Conservation (phyloP, 2,329 filamentous ascomycete species). For the Fusarium armeniacum region DNA sequence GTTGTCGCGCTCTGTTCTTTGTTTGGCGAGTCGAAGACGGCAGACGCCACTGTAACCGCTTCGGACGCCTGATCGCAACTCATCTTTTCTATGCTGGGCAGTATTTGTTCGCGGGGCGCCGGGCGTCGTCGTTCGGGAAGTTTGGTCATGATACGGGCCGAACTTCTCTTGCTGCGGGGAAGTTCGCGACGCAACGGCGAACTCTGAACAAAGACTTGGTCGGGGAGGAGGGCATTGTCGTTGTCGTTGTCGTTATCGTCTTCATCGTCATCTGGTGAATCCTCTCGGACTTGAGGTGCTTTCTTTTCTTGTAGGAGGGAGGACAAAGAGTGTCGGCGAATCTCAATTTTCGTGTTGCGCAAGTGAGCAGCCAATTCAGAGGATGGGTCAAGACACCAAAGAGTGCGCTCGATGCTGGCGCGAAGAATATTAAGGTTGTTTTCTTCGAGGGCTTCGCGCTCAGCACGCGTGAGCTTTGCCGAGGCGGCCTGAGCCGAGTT, state of each 20-base stretch:
- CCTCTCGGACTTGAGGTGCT: background rate
- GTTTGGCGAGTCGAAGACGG: background rate
- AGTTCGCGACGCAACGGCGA: background rate
- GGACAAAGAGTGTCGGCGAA: constrained; percentile 17
- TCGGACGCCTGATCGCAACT: constrained; percentile 4
- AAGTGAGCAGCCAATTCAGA: constrained; percentile 16
- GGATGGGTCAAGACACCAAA: constrained; percentile 19
- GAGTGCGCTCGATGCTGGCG: constrained; percentile 20
- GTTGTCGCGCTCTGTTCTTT: constrained; percentile 24
- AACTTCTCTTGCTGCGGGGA: constrained; percentile 8
- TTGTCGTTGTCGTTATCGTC: background rate
- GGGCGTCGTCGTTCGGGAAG: constrained; percentile 4
- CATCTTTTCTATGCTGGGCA: constrained; percentile 14
- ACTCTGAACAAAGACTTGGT: background rate
- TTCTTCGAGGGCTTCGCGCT: constrained; percentile 28
- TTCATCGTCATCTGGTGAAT: background rate
- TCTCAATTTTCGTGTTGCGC: constrained; percentile 3
- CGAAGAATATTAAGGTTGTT: constrained; percentile 30
- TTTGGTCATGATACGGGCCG: constrained; percentile 2
- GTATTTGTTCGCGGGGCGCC: background rate
- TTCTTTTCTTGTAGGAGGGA: constrained; percentile 15
- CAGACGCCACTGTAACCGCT: background rate
- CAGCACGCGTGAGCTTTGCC: constrained; percentile 31
- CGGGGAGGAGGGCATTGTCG: background rate
- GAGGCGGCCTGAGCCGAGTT: constrained; percentile 26